These are phyloP conservation scores for Cyathus striatus DNA, from an alignment of 768 basidiomycete species.

Conservation along the genomic window DNA sequence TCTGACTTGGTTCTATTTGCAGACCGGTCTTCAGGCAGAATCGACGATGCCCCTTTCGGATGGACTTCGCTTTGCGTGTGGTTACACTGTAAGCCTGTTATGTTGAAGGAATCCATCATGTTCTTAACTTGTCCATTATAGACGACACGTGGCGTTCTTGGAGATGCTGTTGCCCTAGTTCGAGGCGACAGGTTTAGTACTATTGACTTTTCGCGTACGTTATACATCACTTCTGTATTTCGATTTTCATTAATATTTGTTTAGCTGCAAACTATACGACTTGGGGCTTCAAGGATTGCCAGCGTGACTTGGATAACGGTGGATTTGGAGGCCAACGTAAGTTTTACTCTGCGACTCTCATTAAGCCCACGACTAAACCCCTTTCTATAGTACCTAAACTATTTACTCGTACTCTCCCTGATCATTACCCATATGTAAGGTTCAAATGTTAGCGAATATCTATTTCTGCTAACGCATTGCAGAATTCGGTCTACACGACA, in stretches of 20 bases:
- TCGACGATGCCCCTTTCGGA: background rate
- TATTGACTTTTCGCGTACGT: conserved; percentile 43
- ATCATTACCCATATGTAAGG: background rate
- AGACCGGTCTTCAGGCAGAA: background rate
- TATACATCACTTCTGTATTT: background rate
- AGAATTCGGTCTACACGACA: background rate
- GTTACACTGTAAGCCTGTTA: background rate
- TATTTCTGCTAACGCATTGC: too few relatives aligned
- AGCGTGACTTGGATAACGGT: background rate
- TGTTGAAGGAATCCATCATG: background rate
- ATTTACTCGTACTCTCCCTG: background rate
- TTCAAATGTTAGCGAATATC: too few relatives aligned
- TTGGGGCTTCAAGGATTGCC: background rate
- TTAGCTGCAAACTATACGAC: background rate
- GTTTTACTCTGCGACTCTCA: background rate
- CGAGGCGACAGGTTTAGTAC: conserved; percentile 53
- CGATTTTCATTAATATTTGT: background rate
- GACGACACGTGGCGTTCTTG: conserved; percentile 45
- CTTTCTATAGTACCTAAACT: background rate
- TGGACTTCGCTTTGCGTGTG: background rate
- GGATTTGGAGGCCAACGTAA: background rate
- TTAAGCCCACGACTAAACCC: background rate
- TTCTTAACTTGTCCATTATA: conserved; percentile 7
- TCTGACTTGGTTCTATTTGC: too few relatives aligned
- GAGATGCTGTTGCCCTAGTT: conserved; percentile 48